phyloP scores from a whole-genome alignment of 495 filamentous ascomycete species.

The Penicillium herquei region DNA sequence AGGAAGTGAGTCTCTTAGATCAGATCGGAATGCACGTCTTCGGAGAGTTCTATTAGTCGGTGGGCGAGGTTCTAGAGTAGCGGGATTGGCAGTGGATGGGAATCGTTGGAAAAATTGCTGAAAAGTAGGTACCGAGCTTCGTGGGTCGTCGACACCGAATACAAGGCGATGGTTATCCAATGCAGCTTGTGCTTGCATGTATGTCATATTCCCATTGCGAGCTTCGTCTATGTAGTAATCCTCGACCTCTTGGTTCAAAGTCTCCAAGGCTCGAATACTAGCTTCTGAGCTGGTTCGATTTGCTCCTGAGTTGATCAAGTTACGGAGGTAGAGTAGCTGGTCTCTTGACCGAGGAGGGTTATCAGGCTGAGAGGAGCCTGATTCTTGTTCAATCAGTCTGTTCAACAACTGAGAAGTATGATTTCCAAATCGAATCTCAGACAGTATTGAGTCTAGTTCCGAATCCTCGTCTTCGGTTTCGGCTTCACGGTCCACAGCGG shows the following conservation, averaged over 20 bases:
- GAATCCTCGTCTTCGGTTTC: background rate
- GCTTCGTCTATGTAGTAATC: constrained; percentile 25
- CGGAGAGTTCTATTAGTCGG: constrained; percentile 10
- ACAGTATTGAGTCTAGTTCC: background rate
- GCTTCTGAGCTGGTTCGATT: constrained; percentile 40
- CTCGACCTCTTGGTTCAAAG: constrained; percentile 39
- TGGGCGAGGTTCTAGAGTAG: constrained; percentile 1
- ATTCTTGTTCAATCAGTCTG: background rate
- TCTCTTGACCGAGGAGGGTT: constrained; percentile 15
- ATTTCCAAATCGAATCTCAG: background rate
- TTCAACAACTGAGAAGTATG: constrained; percentile 2
- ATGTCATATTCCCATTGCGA: background rate
- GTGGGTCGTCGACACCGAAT: background rate
- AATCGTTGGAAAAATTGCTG: background rate
- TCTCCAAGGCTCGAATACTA: constrained; percentile 37
- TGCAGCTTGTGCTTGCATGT: constrained; percentile 19
- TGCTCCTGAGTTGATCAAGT: constrained; percentile 38
- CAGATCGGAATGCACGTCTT: constrained; percentile 12
- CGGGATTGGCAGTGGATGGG: constrained; percentile 1
- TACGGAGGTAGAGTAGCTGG: constrained; percentile 40
- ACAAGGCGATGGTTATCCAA: constrained; percentile 29
- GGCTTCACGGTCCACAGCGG: no score
- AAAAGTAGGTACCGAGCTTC: background rate
- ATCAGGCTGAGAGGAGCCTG: constrained; percentile 5
- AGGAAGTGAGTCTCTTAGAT: constrained; percentile 35